Base-by-base conservation (phyloP, 768 basidiomycete genomes). In the Rhizopogon roseolus region DNA sequence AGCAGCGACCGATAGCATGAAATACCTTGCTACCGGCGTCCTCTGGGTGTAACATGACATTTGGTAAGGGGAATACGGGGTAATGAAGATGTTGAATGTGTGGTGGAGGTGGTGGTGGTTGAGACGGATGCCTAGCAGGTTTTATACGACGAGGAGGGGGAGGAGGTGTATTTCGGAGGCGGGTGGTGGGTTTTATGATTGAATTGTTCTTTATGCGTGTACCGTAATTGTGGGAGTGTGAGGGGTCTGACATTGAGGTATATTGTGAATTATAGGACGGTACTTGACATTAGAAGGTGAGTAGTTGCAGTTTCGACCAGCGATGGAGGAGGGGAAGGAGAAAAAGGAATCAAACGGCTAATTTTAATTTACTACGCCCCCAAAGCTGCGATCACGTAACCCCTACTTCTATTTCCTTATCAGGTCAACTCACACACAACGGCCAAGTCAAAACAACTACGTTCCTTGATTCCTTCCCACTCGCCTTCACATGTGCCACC, bases 11-110 rank as follows among this genome's bases (percentile, higher is more conserved):
- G 60, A 90, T 81, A 41, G 88, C 86, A 53, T 84, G 76, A 59
- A 89, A 85, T 53, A 88, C 84, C 66, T 85, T 89, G 66, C 76
- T 85, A 54, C 66, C 73, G 10, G 84, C 84, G 68, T 90, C 88
- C 58, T 90, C 88, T 4, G 82, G 80, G 59, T 90, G 88, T 17
- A 90, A 76, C 53, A 85, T 75, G 67, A 88, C 74, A 60, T 82
- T 68, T 2, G 79, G 76, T 0, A 86, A 80, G 2, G 88, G 86
- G 60, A 87, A 88, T 11, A 67, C 54, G 27, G 78, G 74, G 16
- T 66, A 56, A 40, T 62, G 53, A 8, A 10, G 2, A 32, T 41
- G 55, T 40, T 14, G 34, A 11, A 11, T 36, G 34, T 55, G 60
- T 44, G 48, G 55, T 43, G 43, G 50, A 22, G 52, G 57, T 43